These are phyloP conservation scores for Claviceps fusiformis DNA, from an alignment of 2,329 filamentous ascomycete species.

Conservation along the genomic window DNA sequence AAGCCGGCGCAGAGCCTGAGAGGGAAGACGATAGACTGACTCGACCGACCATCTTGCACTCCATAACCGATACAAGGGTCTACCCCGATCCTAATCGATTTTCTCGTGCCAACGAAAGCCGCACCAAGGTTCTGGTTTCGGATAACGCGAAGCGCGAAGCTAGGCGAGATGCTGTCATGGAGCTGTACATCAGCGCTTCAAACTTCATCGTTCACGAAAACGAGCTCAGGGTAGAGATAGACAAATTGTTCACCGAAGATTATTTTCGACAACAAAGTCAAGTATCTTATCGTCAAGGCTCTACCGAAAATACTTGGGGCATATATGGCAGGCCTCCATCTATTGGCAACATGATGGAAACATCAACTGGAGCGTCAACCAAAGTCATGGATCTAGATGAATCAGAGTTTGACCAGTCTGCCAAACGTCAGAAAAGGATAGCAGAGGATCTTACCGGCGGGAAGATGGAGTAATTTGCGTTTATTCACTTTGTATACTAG, in stretches of 20 bases:
- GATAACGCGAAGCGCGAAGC: conserved; percentile 36
- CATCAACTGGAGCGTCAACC: conserved; percentile 19
- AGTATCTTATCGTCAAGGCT: conserved; percentile 17
- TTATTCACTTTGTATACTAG: not conserved
- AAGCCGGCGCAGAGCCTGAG: conserved; percentile 48
- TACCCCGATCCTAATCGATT: conserved; percentile 50
- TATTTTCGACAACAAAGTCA: conserved; percentile 30
- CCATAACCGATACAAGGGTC: conserved; percentile 33
- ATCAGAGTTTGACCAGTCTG: conserved; percentile 30
- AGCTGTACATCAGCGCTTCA: conserved; percentile 78
- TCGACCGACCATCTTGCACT: conserved; percentile 46
- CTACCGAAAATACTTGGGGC: conserved; percentile 40
- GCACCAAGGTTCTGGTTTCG: conserved; percentile 29
- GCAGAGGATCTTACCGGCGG: conserved; percentile 47
- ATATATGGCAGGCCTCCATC: conserved; percentile 30
- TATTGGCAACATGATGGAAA: conserved; percentile 30
- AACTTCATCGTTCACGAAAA: conserved; percentile 74
- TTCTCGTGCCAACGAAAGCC: conserved; percentile 33
- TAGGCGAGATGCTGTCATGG: conserved; percentile 61
- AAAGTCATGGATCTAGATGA: conserved; percentile 24
- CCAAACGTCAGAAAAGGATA: conserved; percentile 39
- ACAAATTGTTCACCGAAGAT: conserved; percentile 59
- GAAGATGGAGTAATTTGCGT: conserved; percentile 27
- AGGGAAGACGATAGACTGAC: conserved; percentile 67
- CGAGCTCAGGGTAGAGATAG: conserved; percentile 61